Conservation (phyloP, 306 rosid species). For the Rosa persica region DNA sequence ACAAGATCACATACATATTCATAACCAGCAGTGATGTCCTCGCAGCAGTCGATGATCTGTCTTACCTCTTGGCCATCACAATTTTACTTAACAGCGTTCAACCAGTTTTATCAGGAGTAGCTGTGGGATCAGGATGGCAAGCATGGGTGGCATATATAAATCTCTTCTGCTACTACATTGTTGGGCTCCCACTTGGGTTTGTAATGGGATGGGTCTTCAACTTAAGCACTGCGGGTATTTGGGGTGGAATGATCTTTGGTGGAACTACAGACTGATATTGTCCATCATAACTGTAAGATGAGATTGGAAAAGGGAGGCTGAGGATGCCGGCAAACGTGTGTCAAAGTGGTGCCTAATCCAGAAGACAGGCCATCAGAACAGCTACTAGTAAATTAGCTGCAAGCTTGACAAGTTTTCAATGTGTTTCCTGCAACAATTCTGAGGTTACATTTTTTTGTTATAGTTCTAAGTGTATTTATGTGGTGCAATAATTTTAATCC, state of each 20-base stretch:
- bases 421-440: neutral
- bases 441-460: no score
- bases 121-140: conserved; percentile 37
- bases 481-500: no score
- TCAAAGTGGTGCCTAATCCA: conserved; percentile 38
- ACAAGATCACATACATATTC: conserved; percentile 50
- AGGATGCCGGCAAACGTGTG: conserved; percentile 36
- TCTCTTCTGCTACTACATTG: conserved; percentile 30
- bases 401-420: neutral
- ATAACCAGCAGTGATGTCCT: conserved; percentile 48
- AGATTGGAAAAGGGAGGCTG: conserved; percentile 70
- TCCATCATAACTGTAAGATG: conserved; percentile 35
- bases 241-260: conserved; percentile 87
- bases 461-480: no score
- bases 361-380: neutral
- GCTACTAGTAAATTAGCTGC: conserved; percentile 1
- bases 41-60: conserved; percentile 41
- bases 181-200: conserved; percentile 30
- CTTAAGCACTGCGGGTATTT: conserved; percentile 41
- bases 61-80: conserved; percentile 49
- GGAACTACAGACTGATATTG: conserved; percentile 64
- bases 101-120: conserved; percentile 50
- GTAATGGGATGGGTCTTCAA: conserved; percentile 21
- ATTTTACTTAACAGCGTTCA: conserved; percentile 71
- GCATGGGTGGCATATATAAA: conserved; percentile 34